Percentiles rank a stretch among this genome's conserved stretches.
phyloP scores from a whole-genome alignment of 768 basidiomycete species.

The Xanthoconium purpureum region DNA sequence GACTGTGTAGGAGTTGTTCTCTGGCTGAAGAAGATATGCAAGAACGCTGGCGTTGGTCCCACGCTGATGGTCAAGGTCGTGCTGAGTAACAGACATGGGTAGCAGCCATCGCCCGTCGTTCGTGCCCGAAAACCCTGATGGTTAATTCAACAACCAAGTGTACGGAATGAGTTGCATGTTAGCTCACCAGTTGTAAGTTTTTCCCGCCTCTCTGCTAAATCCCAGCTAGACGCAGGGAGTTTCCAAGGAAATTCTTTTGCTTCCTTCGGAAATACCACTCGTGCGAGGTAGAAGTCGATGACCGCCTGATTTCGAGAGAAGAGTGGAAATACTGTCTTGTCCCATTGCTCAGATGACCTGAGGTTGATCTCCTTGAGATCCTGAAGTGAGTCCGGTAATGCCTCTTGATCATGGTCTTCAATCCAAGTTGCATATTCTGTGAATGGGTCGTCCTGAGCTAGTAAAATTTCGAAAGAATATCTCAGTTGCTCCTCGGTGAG shows the following conservation, averaged over 20 bases:
- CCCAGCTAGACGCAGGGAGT: constrained; percentile 28
- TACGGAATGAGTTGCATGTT: neutral
- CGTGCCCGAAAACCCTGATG: constrained; percentile 38
- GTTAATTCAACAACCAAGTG: neutral
- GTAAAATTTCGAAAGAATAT: too few relatives aligned
- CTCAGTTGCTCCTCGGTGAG: too few relatives aligned
- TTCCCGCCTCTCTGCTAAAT: neutral
- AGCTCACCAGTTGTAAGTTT: constrained; percentile 7
- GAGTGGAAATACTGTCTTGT: too few relatives aligned
- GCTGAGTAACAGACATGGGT: too few relatives aligned
- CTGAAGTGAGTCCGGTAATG: neutral
- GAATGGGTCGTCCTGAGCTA: neutral
- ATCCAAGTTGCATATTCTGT: constrained; percentile 2
- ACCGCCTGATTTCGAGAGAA: neutral
- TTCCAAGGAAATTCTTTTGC: constrained; percentile 27
- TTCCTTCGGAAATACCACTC: constrained; percentile 26
- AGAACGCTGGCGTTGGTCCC: too few relatives aligned
- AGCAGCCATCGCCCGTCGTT: constrained; percentile 26
- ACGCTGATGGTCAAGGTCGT: too few relatives aligned
- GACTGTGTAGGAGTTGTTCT: too few relatives aligned
- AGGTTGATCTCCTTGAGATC: neutral
- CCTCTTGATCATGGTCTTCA: neutral
- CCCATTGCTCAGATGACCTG: neutral
- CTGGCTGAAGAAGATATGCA: too few relatives aligned
- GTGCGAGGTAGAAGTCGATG: constrained; percentile 20